These are phyloP conservation scores for Lathyrus oleraceus DNA, from an alignment of 306 rosid genomes.

Conservation along the genomic window DNA sequence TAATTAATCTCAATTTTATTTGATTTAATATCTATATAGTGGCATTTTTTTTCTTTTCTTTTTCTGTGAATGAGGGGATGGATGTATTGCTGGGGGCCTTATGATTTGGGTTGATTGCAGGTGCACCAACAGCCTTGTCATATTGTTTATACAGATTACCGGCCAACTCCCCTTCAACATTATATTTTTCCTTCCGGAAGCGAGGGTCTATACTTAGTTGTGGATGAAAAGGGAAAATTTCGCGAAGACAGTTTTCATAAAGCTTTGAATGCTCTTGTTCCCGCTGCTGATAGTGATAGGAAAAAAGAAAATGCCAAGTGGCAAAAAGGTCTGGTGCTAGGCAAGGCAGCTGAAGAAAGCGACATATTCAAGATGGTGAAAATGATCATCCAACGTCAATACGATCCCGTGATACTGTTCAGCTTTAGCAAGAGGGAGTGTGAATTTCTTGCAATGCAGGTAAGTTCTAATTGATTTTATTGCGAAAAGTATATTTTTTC, in stretches of 20 bases:
- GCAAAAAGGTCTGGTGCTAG: slow-evolving; percentile 70
- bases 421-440: slow-evolving; percentile 98
- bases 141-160: slow-evolving; percentile 87
- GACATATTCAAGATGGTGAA: slow-evolving; percentile 96
- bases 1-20: slow-evolving; percentile 1
- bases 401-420: slow-evolving; percentile 92
- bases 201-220: slow-evolving; percentile 82
- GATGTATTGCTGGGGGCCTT: slow-evolving; percentile 16
- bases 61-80: background rate
- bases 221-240: slow-evolving; percentile 83
- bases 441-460: slow-evolving; percentile 97
- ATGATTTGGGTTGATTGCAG: slow-evolving; percentile 51
- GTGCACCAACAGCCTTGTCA: slow-evolving; percentile 95
- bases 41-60: background rate
- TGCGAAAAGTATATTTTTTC: slow-evolving; percentile 4
- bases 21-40: background rate
- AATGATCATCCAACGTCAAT: slow-evolving; percentile 95
- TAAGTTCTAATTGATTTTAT: slow-evolving; percentile 30
- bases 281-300: slow-evolving; percentile 54
- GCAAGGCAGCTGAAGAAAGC: slow-evolving; percentile 71
- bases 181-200: slow-evolving; percentile 88
- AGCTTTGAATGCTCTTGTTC: slow-evolving; percentile 75
- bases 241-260: slow-evolving; percentile 88
- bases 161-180: slow-evolving; percentile 98
- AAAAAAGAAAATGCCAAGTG: slow-evolving; percentile 68